These are phyloP conservation scores for Cladosporium sp. DNA, from an alignment of 2,329 filamentous ascomycete genomes.

Conservation along the genomic window DNA sequence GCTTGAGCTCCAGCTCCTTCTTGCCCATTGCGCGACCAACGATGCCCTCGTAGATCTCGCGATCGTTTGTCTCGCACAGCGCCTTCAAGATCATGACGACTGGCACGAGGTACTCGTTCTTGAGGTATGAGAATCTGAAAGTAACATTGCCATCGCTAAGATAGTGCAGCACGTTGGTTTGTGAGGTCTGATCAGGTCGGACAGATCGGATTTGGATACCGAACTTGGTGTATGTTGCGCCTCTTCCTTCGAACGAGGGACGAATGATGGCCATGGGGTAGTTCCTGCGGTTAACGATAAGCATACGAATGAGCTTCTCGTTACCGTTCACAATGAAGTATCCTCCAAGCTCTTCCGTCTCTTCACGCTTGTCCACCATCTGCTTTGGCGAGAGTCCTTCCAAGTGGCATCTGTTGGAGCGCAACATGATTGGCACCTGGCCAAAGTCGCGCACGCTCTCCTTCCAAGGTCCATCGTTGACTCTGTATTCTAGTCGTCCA, in stretches of 20 bases:
- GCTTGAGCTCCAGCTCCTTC: constrained; percentile 77
- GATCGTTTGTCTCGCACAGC: constrained; percentile 90
- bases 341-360: constrained; percentile 91
- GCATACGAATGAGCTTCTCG: constrained; percentile 91
- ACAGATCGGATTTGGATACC: constrained; percentile 91
- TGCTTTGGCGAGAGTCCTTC: constrained; percentile 79
- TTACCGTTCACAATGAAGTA: constrained; percentile 98
- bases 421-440: constrained; percentile 85
- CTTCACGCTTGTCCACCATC: constrained; percentile 85
- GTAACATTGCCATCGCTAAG: constrained; percentile 93
- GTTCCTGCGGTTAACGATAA: constrained; percentile 87
- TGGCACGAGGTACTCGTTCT: constrained; percentile 94
- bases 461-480: constrained; percentile 83
- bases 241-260: constrained; percentile 84
- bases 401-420: constrained; percentile 90
- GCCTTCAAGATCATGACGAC: constrained; percentile 97
- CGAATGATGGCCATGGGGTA: constrained; percentile 93
- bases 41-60: constrained; percentile 92
- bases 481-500: constrained; percentile 77
- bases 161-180: constrained; percentile 96
- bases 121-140: constrained; percentile 96
- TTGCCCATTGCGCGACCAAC: constrained; percentile 71
- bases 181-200: constrained; percentile 94
- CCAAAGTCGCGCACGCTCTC: constrained; percentile 85
- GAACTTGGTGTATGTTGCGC: constrained; percentile 81